A percentile compares a stretch with the other conserved stretches of the same genome.
phyloP scores from a whole-genome alignment of 2,329 filamentous ascomycete genomes.

The Zymoseptoria crescenta region DNA sequence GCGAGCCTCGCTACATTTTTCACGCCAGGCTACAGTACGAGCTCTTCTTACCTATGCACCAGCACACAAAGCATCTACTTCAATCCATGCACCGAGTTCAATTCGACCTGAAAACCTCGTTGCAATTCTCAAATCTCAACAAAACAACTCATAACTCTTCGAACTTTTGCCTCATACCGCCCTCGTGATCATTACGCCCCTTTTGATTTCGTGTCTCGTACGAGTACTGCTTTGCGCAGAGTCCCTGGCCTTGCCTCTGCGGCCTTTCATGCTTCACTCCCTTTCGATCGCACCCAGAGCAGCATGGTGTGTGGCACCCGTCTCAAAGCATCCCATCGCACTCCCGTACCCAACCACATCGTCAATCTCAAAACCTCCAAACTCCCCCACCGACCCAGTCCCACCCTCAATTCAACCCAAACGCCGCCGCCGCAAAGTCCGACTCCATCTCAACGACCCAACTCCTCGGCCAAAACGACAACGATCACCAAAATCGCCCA shows the following conservation, averaged over 20 bases:
- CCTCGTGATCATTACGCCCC: neutral
- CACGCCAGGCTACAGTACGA: too few relatives aligned
- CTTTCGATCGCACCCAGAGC: neutral
- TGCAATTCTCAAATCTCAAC: neutral
- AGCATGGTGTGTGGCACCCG: neutral
- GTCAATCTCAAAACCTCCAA: neutral
- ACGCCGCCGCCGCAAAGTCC: too few relatives aligned
- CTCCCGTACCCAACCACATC: neutral
- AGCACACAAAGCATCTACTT: too few relatives aligned
- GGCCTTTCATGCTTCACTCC: neutral
- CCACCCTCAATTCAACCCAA: neutral
- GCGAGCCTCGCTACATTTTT: too few relatives aligned
- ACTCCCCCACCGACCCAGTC: neutral
- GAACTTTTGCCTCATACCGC: neutral
- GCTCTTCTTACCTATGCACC: too few relatives aligned
- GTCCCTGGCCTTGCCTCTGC: neutral
- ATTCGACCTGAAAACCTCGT: neutral
- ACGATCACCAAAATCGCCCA: constrained; percentile 5
- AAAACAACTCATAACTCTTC: neutral
- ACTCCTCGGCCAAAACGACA: neutral
- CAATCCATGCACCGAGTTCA: too few relatives aligned
- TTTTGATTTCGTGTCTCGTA: neutral
- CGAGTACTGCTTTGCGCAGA: neutral
- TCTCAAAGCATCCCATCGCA: neutral
- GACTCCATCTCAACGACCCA: neutral